Evolutionary conservation across 2,329 filamentous ascomycete genomes (phyloP), one percentile per base, ranked within the genome.

Genomic region (Talaromyces rugulosus): DNA sequence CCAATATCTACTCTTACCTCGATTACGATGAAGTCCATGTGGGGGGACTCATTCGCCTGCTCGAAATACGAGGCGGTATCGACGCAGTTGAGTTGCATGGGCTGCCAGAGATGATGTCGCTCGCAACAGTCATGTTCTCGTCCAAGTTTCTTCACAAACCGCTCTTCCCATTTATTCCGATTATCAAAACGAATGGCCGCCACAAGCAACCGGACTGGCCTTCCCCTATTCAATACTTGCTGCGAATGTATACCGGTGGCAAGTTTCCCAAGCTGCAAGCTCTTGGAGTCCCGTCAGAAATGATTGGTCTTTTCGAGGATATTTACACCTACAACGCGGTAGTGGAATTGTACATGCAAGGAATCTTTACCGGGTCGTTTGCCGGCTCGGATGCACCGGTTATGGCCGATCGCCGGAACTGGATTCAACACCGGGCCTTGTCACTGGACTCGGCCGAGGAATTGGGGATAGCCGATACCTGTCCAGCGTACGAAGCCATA

Each of bases 341-440:
- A 9, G 63, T 69, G n/a, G 65, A 69, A 47, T 61, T 68, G 36
- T 64, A 66, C 30, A 64, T 67, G 44, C 59, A 67, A 44, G 59
- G 58, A 27, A 62, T 63, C 42, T 66, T 66, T n/a, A n/a, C 62
- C 27, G 51, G 54, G 4, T 57, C 58, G 30, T 60, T 61, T 58
- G 64, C 63, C 30, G 59, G 62, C 11, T 65, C 64, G 12, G 59
- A 62, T 30, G 47, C 60, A 31, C 59, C 64, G 16, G 59, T 62
- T 30, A 59, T 69, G 40, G 60, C 64, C 8, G 67, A 70, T 57
- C 64, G 68, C 40, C 62, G 68, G 14, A 70, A 69, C 51, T 69
- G 64, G 12, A 65, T 69, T 23, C 68, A 70, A 59, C 68, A 70
- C 56, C 60, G 62, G n/a, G 66, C 68, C 9, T 62, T 70, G 61